phyloP scores from a whole-genome alignment of 352 stramenopile species.

The Phytophthora sp. region DNA sequence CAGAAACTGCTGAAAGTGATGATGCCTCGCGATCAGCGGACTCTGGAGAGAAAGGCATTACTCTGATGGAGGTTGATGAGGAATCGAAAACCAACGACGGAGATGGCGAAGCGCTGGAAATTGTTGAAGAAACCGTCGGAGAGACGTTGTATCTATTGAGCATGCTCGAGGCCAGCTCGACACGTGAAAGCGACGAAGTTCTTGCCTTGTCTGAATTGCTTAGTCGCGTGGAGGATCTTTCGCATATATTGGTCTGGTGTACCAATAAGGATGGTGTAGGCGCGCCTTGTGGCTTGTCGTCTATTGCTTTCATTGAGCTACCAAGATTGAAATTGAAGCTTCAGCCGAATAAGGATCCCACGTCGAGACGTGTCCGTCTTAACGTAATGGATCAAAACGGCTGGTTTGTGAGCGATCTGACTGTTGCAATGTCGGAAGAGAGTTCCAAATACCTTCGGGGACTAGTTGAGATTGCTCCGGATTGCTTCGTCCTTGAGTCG shows the following conservation, averaged over 20 bases:
- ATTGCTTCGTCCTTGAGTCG: conserved; percentile 79
- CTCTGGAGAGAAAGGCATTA: conserved; percentile 5
- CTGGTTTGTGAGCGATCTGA: conserved; percentile 84
- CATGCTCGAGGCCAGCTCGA: conserved; percentile 82
- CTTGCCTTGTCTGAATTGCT: conserved; percentile 90
- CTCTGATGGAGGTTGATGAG: conserved; percentile 54
- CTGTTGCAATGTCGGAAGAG: conserved; percentile 38
- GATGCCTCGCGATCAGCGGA: background rate
- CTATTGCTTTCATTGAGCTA: conserved; percentile 97
- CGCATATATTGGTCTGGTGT: conserved; percentile 97
- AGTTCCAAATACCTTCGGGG: conserved; percentile 58
- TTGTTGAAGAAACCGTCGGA: conserved; percentile 64
- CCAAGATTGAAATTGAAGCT: conserved; percentile 98
- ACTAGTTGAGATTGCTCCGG: conserved; percentile 56
- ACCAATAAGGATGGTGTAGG: conserved; percentile 35
- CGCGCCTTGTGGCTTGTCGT: conserved; percentile 20
- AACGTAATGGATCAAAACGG: conserved; percentile 83
- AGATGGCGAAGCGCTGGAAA: conserved; percentile 57
- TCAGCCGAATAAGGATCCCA: conserved; percentile 57
- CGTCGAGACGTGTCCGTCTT: conserved; percentile 57
- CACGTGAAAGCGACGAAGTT: conserved; percentile 41
- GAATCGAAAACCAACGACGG: conserved; percentile 57
- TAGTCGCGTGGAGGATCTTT: conserved; percentile 95
- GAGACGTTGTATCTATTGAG: conserved; percentile 94
- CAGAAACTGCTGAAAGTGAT: conserved; percentile 36